These are phyloP conservation scores for Usnea hakonensis DNA, from an alignment of 495 filamentous ascomycete species.

Conservation along the genomic window DNA sequence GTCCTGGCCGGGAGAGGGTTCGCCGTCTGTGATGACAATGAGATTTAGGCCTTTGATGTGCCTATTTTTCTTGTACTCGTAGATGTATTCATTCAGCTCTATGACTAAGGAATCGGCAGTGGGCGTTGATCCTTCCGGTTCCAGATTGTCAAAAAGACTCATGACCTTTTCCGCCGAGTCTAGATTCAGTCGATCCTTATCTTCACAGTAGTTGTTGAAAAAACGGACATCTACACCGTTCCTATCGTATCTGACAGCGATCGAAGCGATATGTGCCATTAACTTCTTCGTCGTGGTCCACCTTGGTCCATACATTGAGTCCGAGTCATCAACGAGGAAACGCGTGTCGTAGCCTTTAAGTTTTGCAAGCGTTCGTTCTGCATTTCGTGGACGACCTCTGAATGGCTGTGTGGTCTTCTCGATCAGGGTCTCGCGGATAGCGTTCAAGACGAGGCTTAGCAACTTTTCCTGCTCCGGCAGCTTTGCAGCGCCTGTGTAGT, in stretches of 20 bases:
- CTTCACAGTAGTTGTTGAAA: constrained; percentile 57
- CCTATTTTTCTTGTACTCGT: constrained; percentile 22
- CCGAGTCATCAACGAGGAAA: constrained; percentile 87
- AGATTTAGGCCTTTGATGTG: constrained; percentile 69
- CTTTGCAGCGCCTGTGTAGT: neutral
- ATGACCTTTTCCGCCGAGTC: constrained; percentile 43
- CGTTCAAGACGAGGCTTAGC: neutral
- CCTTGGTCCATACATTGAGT: constrained; percentile 64
- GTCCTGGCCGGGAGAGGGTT: constrained; percentile 57
- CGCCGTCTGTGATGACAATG: constrained; percentile 87
- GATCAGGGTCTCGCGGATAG: neutral
- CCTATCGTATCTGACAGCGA: constrained; percentile 70
- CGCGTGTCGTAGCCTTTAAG: constrained; percentile 64
- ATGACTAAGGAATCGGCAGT: constrained; percentile 62
- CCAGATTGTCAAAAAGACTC: constrained; percentile 56
- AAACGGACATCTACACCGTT: constrained; percentile 92
- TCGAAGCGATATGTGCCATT: constrained; percentile 65
- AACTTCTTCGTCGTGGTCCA: constrained; percentile 69
- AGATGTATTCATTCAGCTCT: constrained; percentile 68
- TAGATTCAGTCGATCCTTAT: constrained; percentile 36
- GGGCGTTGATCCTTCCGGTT: constrained; percentile 58
- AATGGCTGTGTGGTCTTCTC: neutral
- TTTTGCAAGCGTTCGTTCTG: constrained; percentile 4
- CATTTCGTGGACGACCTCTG: neutral
- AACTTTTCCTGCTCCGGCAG: neutral